Evolutionary conservation across 2,329 filamentous ascomycete species (phyloP), one percentile per base, ranked within the genome.

Genomic region (Diaporthe batatas): DNA sequence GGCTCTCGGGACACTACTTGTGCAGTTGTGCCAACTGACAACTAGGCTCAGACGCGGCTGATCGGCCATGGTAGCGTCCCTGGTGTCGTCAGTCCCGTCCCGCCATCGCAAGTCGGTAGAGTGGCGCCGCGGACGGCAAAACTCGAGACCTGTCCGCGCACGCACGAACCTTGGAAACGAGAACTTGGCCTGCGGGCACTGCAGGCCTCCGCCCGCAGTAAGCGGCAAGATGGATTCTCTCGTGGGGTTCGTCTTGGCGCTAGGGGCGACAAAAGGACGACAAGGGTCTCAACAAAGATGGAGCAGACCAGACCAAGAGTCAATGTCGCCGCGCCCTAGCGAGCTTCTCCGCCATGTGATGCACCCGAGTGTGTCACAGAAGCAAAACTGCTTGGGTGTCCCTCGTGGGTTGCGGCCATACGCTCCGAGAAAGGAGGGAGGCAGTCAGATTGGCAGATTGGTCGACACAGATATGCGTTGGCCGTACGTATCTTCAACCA

Each of bases 401-500:
- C 51, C 44, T 23, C 32, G 25, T 25, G 29, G 29, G 18, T 5
- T 34, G n/a, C 47, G 12, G 11, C 47, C 47, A 8, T 21, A 23
- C 7, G 44, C 42, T 49, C 59, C 59, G 62, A 65, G 29, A 36
- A 34, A 18, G 44, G 62, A 25, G 42, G 62, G 36, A 32, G 58
- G 59, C n/a, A 23, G 23, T 21, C 36, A 23, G 25, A 39, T 6
- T 14, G 14, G 23, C n/a, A 25, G 42, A 21, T 5, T 36, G 36
- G 21, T n/a, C 25, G 44, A 36, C 29, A 49, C 62, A 65, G 21
- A 65, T 25, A 23, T 65, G 44, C 21, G 11, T 51, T 51, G 29
- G 62, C 11, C n/a, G 44, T 25, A 29, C 32, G 55, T 62, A 68
- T 57, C 68, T 54, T 57, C 65, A 68, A 21, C 73, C 70, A 74